These are phyloP conservation scores for Fusarium paranaense DNA, from an alignment of 2,329 filamentous ascomycete genomes.

Conservation along the genomic window DNA sequence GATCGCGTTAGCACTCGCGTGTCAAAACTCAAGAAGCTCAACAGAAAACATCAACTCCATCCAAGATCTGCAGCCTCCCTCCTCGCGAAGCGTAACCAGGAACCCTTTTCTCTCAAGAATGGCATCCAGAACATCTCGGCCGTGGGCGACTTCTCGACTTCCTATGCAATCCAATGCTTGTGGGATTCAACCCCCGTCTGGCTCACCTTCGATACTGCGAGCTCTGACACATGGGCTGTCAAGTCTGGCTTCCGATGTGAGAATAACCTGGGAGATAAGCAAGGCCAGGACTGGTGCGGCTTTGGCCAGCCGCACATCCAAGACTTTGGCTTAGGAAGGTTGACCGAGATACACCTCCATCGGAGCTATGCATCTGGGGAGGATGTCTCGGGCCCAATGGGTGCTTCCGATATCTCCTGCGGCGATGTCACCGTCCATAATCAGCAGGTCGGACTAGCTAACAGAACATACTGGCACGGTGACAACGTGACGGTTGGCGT, in stretches of 20 bases:
- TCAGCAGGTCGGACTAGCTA: conserved; percentile 63
- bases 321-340: conserved; percentile 54
- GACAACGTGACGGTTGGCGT: conserved; percentile 65
- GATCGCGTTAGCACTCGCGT: conserved; percentile 47
- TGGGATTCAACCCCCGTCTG: conserved; percentile 55
- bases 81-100: conserved; percentile 36
- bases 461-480: conserved; percentile 62
- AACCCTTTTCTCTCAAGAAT: conserved; percentile 21
- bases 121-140: conserved; percentile 53
- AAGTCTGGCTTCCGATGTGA: conserved; percentile 56
- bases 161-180: conserved; percentile 55
- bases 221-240: conserved; percentile 64
- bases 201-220: conserved; percentile 63
- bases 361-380: conserved; percentile 63
- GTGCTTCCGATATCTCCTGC: conserved; percentile 58
- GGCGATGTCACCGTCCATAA: conserved; percentile 57
- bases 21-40: conserved; percentile 51
- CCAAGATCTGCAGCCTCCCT: conserved; percentile 47
- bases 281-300: conserved; percentile 50
- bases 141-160: conserved; percentile 54
- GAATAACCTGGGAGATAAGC: conserved; percentile 48
- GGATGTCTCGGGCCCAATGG: conserved; percentile 59
- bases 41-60: conserved; percentile 22
- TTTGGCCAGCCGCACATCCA: conserved; percentile 55
- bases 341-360: conserved; percentile 58